phyloP scores from a whole-genome alignment of 148 eudicot genomes.

The Rhododendron molle region DNA sequence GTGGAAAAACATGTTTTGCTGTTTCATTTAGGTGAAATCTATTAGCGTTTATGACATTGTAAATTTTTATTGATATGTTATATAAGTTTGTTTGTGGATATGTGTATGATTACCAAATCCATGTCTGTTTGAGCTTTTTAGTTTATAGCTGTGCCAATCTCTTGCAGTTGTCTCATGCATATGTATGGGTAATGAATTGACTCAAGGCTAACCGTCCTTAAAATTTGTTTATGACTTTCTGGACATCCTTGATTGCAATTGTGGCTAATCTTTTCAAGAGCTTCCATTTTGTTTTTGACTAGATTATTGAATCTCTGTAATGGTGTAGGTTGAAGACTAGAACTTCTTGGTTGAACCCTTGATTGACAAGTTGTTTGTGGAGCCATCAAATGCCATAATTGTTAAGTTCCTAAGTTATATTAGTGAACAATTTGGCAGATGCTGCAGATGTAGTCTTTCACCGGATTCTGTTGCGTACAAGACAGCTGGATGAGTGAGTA shows the following conservation, averaged over 20 bases:
- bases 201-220: not conserved
- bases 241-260: not conserved
- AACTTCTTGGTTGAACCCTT: slow-evolving; percentile 48
- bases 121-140: not conserved
- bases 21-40: not conserved
- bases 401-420: slow-evolving; percentile 63
- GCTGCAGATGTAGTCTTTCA: slow-evolving; percentile 49
- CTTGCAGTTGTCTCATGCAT: not conserved
- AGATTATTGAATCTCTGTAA: slow-evolving; percentile 1
- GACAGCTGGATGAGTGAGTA: slow-evolving; percentile 46
- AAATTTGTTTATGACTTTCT: not conserved
- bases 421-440: slow-evolving; percentile 58
- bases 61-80: not conserved
- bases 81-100: not conserved
- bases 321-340: slow-evolving; percentile 66
- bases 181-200: not conserved
- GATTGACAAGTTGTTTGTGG: slow-evolving; percentile 70
- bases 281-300: not conserved
- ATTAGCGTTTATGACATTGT: not conserved
- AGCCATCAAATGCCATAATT: slow-evolving; percentile 71
- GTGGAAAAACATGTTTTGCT: not conserved
- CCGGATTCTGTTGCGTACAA: slow-evolving; percentile 38
- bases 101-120: not conserved
- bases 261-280: not conserved
- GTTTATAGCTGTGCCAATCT: not conserved